These are phyloP conservation scores for Paecilomyces formosus DNA, from an alignment of 2,329 filamentous ascomycete species.

Conservation along the genomic window DNA sequence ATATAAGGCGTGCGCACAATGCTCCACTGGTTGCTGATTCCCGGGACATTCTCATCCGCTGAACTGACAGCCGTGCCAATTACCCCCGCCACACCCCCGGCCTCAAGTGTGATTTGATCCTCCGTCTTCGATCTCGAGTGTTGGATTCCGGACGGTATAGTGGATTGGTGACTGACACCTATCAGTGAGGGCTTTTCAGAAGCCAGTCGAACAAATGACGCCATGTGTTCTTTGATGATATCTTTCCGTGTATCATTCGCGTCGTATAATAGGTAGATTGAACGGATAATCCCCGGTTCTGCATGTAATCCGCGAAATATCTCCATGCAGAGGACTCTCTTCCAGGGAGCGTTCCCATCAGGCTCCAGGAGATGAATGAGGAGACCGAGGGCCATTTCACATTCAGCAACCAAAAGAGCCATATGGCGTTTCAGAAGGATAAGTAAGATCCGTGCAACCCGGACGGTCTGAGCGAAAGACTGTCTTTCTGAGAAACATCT, in stretches of 20 bases:
- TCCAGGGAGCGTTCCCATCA: conserved; percentile 72
- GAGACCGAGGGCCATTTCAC: conserved; percentile 72
- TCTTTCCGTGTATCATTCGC: conserved; percentile 62
- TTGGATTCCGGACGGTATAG: conserved; percentile 60
- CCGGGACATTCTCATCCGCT: conserved; percentile 58
- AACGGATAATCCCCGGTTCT: conserved; percentile 68
- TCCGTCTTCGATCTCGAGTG: conserved; percentile 52
- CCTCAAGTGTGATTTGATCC: conserved; percentile 84
- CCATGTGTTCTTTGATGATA: conserved; percentile 74
- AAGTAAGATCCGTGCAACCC: conserved; percentile 75
- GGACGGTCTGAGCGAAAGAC: conserved; percentile 73
- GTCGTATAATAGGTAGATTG: conserved; percentile 77
- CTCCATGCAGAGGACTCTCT: conserved; percentile 83
- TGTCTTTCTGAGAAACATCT: conserved; percentile 69
- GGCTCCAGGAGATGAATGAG: conserved; percentile 83
- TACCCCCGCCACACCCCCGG: conserved; percentile 78
- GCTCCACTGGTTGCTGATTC: conserved; percentile 90
- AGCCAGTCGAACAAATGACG: conserved; percentile 83
- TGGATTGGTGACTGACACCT: conserved; percentile 81
- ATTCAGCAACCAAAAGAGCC: conserved; percentile 65
- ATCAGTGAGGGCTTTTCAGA: conserved; percentile 87
- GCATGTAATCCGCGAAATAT: conserved; percentile 79
- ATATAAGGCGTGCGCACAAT: conserved; percentile 78
- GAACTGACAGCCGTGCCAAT: conserved; percentile 66
- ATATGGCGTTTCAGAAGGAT: conserved; percentile 74